phyloP scores from a whole-genome alignment of 345 rosid genomes.

The Cardamine resedifolia region DNA sequence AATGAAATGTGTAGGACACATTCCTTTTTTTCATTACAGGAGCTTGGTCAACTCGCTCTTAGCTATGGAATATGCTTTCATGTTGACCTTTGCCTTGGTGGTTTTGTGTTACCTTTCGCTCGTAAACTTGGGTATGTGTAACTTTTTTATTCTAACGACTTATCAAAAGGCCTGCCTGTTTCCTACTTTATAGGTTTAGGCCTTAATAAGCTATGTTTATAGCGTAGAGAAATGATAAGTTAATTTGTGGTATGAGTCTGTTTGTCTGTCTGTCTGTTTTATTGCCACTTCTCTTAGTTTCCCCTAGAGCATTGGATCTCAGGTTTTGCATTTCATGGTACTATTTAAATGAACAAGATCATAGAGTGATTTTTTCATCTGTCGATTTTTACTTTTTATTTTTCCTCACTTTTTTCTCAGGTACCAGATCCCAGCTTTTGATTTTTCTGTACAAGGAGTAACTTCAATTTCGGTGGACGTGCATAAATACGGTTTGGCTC shows the following conservation, averaged over 20 bases:
- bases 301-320: too few relatives aligned
- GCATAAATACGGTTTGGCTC: conserved; percentile 96
- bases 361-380: background rate
- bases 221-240: background rate
- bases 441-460: conserved; percentile 83
- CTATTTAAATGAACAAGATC: background rate
- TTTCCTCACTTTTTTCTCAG: conserved; percentile 39
- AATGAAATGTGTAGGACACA: too few relatives aligned
- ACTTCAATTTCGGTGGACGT: conserved; percentile 91
- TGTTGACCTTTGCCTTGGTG: conserved; percentile 99
- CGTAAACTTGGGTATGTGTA: conserved; percentile 71
- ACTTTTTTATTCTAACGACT: background rate
- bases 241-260: background rate
- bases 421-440: conserved; percentile 83
- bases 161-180: background rate
- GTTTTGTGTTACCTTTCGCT: conserved; percentile 95
- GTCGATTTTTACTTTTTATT: background rate
- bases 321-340: background rate
- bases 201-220: conserved; percentile 1
- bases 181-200: background rate
- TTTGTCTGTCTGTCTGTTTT: conserved; percentile 8
- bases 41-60: conserved; percentile 83
- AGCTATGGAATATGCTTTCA: conserved; percentile 81
- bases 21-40: conserved; percentile 46
- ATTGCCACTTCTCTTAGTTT: conserved; percentile 10